Evolutionary conservation across 1,284 basidiomycete genomes (phyloP).

Genomic region (Sanghuangporus baumii): DNA sequence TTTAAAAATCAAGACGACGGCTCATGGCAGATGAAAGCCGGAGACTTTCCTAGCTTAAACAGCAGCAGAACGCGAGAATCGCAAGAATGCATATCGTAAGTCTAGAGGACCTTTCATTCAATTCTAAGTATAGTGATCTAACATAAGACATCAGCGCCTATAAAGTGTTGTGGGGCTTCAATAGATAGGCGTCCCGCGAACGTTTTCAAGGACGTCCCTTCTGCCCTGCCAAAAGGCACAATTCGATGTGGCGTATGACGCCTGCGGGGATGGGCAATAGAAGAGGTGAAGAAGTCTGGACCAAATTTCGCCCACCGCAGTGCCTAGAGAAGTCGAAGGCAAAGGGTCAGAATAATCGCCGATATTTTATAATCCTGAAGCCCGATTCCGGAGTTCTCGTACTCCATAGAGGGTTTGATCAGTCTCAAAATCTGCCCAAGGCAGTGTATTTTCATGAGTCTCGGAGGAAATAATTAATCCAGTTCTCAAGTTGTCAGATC

Average conservation of each 20-base stretch:
- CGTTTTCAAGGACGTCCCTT: background rate
- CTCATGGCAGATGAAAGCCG: too few relatives aligned
- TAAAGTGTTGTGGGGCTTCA: background rate
- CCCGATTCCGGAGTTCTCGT: background rate
- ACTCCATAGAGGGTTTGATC: background rate
- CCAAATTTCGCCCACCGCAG: background rate
- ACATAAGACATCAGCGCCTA: background rate
- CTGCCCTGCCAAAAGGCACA: background rate
- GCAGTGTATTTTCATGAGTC: background rate
- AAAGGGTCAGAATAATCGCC: background rate
- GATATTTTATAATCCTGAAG: background rate
- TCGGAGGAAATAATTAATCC: background rate
- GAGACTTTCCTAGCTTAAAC: too few relatives aligned
- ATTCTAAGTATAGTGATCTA: background rate
- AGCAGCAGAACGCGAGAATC: background rate
- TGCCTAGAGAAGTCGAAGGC: background rate
- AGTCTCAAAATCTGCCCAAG: background rate
- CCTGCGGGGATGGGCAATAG: background rate
- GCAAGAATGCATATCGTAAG: background rate
- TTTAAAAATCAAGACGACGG: too few relatives aligned
- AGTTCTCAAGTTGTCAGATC: background rate
- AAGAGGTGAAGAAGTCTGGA: background rate
- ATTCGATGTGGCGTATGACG: background rate
- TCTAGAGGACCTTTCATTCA: background rate
- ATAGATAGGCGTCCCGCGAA: background rate